Evolutionary conservation across 306 rosid species (phyloP).

Genomic region (Arachis hypogaea): DNA sequence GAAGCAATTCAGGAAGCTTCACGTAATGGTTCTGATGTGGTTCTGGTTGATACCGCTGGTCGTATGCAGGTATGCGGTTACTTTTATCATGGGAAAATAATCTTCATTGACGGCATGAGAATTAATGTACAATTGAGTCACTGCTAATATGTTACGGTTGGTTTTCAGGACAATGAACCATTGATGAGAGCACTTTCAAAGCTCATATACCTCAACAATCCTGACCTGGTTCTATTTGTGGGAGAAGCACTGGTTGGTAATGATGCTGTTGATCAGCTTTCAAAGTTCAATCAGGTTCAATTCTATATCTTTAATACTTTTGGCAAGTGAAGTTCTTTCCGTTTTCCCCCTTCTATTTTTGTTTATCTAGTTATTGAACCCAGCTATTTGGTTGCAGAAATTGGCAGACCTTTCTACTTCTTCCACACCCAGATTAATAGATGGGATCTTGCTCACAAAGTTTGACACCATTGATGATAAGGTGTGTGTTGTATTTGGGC

Average conservation of each 20-base stretch:
- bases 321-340: not conserved
- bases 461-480: constrained; percentile 96
- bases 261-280: constrained; percentile 99
- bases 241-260: constrained; percentile 99
- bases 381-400: constrained; percentile 61
- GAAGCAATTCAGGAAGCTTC: constrained; percentile 98
- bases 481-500: constrained; percentile 49
- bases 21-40: constrained; percentile 91
- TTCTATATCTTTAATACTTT: constrained; percentile 11
- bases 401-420: constrained; percentile 83
- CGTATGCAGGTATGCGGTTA: constrained; percentile 83
- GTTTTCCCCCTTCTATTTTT: not conserved
- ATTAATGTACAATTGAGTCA: not conserved
- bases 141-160: constrained; percentile 24
- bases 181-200: constrained; percentile 97
- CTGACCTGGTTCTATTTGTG: constrained; percentile 93
- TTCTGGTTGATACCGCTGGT: constrained; percentile 98
- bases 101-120: constrained; percentile 7
- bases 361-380: constrained; percentile 18
- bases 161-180: constrained; percentile 90
- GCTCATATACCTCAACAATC: constrained; percentile 85
- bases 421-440: constrained; percentile 72
- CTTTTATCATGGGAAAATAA: constrained; percentile 10
- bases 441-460: constrained; percentile 96
- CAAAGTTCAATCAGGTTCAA: constrained; percentile 90